phyloP scores from a whole-genome alignment of 1,284 basidiomycete genomes.

The Peniophora sp. region DNA sequence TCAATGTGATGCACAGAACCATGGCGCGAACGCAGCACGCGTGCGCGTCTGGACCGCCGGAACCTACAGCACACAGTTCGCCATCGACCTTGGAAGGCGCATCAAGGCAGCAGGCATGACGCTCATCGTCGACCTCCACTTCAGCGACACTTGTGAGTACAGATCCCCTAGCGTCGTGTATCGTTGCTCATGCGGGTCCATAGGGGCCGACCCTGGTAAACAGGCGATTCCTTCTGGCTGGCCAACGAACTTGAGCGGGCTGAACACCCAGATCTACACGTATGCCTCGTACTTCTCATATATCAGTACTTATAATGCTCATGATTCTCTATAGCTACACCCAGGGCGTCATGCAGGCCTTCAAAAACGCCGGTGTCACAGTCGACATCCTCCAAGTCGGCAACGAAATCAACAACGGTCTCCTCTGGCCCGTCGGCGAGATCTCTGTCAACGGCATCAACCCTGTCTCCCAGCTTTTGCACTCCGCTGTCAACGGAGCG shows the following conservation, averaged over 20 bases:
- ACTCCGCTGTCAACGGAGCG: constrained; percentile 44
- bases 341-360: constrained; percentile 38
- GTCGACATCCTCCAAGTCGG: constrained; percentile 49
- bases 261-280: constrained; percentile 50
- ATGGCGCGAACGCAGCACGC: constrained; percentile 50
- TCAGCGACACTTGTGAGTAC: constrained; percentile 51
- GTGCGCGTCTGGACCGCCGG: constrained; percentile 57
- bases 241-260: constrained; percentile 40
- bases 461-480: constrained; percentile 49
- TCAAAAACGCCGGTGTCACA: constrained; percentile 45
- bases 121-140: constrained; percentile 53
- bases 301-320: background rate
- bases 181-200: background rate
- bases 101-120: constrained; percentile 49
- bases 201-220: constrained; percentile 58
- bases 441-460: constrained; percentile 48
- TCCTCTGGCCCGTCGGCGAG: constrained; percentile 53
- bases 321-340: constrained; percentile 52
- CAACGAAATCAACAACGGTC: constrained; percentile 56
- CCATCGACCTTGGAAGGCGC: constrained; percentile 46
- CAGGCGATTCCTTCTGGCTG: constrained; percentile 53
- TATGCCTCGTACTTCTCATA: constrained; percentile 16
- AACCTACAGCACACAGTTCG: constrained; percentile 47
- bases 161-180: constrained; percentile 1
- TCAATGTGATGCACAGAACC: constrained; percentile 8